Conservation (phyloP, 169 alveolate genomes). For the Plasmodium knowlesi region DNA sequence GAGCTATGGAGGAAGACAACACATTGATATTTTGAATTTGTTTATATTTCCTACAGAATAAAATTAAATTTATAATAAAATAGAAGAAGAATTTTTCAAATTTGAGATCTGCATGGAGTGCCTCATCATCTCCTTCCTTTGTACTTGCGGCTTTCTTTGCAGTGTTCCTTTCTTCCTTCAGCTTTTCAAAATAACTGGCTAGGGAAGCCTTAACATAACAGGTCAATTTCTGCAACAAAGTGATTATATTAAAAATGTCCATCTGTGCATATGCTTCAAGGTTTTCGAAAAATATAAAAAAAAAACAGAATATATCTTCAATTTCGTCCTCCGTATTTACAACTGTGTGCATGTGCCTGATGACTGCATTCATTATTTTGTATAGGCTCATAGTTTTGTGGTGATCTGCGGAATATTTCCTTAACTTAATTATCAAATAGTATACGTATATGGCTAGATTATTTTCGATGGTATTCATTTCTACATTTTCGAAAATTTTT, state of each 20-base stretch:
- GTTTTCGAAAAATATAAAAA: conserved; percentile 69
- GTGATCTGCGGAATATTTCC: conserved; percentile 32
- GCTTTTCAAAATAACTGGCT: conserved; percentile 14
- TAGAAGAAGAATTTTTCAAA: conserved; percentile 69
- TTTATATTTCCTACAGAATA: conserved; percentile 54
- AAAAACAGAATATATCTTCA: conserved; percentile 56
- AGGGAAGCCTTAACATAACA: conserved; percentile 38
- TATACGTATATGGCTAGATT: conserved; percentile 31
- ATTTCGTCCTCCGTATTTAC: conserved; percentile 50
- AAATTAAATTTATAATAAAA: conserved; percentile 53
- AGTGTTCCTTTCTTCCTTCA: background rate
- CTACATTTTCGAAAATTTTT: conserved; percentile 41
- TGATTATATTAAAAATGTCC: conserved; percentile 69
- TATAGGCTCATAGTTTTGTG: conserved; percentile 36
- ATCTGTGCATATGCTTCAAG: conserved; percentile 52
- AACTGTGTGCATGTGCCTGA: conserved; percentile 61
- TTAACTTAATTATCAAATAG: conserved; percentile 46
- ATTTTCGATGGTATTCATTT: conserved; percentile 29
- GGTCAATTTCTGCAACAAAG: conserved; percentile 44
- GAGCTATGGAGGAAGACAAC: conserved; percentile 46
- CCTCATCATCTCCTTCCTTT: background rate
- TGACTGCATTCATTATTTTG: conserved; percentile 68
- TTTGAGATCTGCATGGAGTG: background rate
- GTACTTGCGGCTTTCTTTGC: background rate
- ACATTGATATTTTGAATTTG: conserved; percentile 64